These are phyloP conservation scores for Apiospora marii DNA, from an alignment of 2,329 filamentous ascomycete genomes.

Conservation along the genomic window DNA sequence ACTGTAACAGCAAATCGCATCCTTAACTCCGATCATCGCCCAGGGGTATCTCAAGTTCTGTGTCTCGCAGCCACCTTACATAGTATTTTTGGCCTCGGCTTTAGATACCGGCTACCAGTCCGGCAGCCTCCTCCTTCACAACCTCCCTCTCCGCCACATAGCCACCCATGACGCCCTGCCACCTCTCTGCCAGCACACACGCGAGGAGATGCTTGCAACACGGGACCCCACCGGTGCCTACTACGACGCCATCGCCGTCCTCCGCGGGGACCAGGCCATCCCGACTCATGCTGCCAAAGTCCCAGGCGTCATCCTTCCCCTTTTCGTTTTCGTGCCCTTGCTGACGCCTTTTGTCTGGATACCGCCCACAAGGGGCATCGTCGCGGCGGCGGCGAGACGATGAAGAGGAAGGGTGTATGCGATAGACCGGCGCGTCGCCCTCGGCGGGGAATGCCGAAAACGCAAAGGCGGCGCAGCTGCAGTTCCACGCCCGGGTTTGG, in stretches of 20 bases:
- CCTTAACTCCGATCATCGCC: background rate
- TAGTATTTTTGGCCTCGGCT: too few species aligned
- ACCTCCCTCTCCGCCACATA: constrained; percentile 64
- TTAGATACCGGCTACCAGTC: constrained; percentile 61
- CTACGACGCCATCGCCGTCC: background rate
- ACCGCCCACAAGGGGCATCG: background rate
- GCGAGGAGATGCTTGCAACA: constrained; percentile 92
- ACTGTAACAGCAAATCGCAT: background rate
- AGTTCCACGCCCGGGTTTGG: constrained; percentile 81
- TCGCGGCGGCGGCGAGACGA: background rate
- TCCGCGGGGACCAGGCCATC: constrained; percentile 43
- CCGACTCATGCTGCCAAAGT: constrained; percentile 44
- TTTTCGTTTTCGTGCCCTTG: constrained; percentile 23
- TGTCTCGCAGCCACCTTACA: background rate
- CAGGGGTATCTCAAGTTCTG: constrained; percentile 7
- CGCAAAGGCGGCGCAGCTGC: constrained; percentile 85
- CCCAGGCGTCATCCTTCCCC: constrained; percentile 32
- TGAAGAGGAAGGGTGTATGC: background rate
- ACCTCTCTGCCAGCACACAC: constrained; percentile 76
- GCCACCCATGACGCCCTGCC: constrained; percentile 61
- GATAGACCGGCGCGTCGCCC: constrained; percentile 26
- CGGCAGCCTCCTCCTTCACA: constrained; percentile 74
- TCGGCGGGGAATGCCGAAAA: constrained; percentile 70
- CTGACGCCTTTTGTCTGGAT: constrained; percentile 26
- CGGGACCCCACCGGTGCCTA: constrained; percentile 50